Evolutionary conservation across 805 yeast genomes (phyloP), one percentile per base, ranked within the genome.

Genomic region (Metschnikowia colocasiae): DNA sequence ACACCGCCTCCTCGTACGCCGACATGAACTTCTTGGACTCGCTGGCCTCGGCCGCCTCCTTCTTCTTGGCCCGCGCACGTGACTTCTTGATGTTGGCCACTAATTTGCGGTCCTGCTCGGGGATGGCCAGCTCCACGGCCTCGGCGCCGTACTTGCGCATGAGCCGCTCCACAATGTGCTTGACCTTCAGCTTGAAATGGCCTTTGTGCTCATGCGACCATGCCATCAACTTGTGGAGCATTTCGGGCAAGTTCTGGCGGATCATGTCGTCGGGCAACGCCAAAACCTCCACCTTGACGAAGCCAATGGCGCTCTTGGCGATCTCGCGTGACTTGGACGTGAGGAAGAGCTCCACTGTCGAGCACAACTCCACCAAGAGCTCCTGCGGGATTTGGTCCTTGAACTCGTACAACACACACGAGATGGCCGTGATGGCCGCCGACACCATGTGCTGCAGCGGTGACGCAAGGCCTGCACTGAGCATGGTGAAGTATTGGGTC

Each of bases 121-220:
- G 99, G 69, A 94, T 90, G 43, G 81, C 79, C 45, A 71, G 71
- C 61, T 87, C 96, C 44, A 94, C 79, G n/a, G 73, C 77, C 29
- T 91, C 97, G 52, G 80, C 77, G n/a, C 98, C 97, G 62, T 88
- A 89, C 62, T 90, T 83, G 63, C 99, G 81, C 46, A 92, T 80
- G 59, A 94, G 73, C 58, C 98, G 80, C 74, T 94, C 99, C 52
- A 94, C 74, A 46, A 94, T 85, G 61, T 94, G 97, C 71, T 89
- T 88, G 31, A 94, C 92, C 66, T 88, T 92, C 12, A 91, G 80
- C 64, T 88, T 90, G 77, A 94, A 94, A 62, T 90, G 96, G 40
- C 95, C 95, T 60, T 89, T 88, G 67, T 92, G 97, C 63, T 91
- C 97, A 64, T 89, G 94, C 35, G 97, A 88, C 94, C 97, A 91